A percentile compares a stretch with the other conserved stretches of the same genome.
Conservation (phyloP, 2,329 filamentous ascomycete genomes). For the Chalara sp. region DNA sequence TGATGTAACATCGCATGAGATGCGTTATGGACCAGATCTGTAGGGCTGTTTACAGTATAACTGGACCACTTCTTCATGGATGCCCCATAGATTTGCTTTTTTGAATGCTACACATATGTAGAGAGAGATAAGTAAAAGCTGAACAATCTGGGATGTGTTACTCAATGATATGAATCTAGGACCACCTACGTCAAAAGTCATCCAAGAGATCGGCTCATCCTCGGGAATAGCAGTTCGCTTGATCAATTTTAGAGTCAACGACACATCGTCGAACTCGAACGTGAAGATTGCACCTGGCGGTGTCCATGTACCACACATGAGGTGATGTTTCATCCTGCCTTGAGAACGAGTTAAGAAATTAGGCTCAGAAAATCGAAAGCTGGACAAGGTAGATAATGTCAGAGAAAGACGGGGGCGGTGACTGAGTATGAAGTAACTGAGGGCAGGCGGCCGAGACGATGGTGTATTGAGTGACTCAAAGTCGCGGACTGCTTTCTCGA, state of each 20-base stretch:
- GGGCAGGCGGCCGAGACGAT: too few relatives aligned
- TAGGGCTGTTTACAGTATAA: constrained; percentile 68
- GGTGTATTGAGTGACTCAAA: too few relatives aligned
- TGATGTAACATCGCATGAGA: constrained; percentile 73
- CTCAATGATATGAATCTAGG: too few relatives aligned
- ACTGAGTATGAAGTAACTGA: too few relatives aligned
- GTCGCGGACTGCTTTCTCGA: too few relatives aligned
- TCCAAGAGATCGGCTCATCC: constrained; percentile 88
- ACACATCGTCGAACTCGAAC: constrained; percentile 79
- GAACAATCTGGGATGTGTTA: too few relatives aligned
- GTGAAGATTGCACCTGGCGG: constrained; percentile 86
- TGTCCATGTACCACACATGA: constrained; percentile 91
- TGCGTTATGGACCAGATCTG: constrained; percentile 66
- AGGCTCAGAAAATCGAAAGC: too few relatives aligned
- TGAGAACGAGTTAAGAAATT: not conserved
- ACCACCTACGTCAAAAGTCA: constrained; percentile 72
- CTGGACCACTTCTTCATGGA: constrained; percentile 93
- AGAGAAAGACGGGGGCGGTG: too few relatives aligned
- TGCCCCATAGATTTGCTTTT: constrained; percentile 80
- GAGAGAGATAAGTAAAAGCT: too few relatives aligned
- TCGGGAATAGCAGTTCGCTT: constrained; percentile 76
- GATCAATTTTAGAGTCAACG: constrained; percentile 64
- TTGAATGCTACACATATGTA: constrained; percentile 52
- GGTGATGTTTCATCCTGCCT: constrained; percentile 69
- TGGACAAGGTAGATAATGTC: too few relatives aligned